Evolutionary conservation across 106 monocot genomes (phyloP).

Genomic region (Platanthera guangdongensis): DNA sequence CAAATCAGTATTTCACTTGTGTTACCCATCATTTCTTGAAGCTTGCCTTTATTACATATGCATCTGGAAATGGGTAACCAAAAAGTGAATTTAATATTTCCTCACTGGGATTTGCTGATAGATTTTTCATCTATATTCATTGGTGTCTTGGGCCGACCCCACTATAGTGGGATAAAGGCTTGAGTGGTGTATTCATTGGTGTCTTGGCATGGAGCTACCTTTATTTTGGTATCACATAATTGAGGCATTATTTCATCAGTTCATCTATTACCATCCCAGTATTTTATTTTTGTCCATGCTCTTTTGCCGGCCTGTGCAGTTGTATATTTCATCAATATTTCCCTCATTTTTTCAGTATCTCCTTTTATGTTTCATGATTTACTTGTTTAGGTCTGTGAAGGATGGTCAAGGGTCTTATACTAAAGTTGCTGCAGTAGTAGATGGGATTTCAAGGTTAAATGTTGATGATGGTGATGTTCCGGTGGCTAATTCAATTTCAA

Average conservation of each 20-base stretch:
- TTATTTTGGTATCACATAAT: conserved; percentile 1
- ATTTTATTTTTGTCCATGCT: background rate
- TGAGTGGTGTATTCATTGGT: background rate
- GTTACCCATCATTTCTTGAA: too few species aligned
- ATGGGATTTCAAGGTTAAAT: conserved; percentile 52
- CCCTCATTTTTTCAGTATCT: background rate
- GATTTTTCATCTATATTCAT: too few species aligned
- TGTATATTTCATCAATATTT: background rate
- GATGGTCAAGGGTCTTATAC: conserved; percentile 14
- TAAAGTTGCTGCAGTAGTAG: conserved; percentile 27
- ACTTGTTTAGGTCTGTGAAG: conserved; percentile 34
- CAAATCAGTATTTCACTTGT: too few species aligned
- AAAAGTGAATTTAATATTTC: too few species aligned
- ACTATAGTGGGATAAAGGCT: background rate
- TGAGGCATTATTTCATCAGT: too few species aligned
- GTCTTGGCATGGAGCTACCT: background rate
- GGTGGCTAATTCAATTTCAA: conserved; percentile 19
- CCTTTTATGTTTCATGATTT: conserved; percentile 2
- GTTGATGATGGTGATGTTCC: conserved; percentile 20
- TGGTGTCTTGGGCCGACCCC: too few species aligned
- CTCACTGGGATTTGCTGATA: too few species aligned
- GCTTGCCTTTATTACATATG: too few species aligned
- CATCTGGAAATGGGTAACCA: too few species aligned
- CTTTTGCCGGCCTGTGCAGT: background rate
- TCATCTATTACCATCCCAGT: background rate